These are phyloP conservation scores for Quercus bicolor DNA, from an alignment of 306 rosid species.

Conservation along the genomic window DNA sequence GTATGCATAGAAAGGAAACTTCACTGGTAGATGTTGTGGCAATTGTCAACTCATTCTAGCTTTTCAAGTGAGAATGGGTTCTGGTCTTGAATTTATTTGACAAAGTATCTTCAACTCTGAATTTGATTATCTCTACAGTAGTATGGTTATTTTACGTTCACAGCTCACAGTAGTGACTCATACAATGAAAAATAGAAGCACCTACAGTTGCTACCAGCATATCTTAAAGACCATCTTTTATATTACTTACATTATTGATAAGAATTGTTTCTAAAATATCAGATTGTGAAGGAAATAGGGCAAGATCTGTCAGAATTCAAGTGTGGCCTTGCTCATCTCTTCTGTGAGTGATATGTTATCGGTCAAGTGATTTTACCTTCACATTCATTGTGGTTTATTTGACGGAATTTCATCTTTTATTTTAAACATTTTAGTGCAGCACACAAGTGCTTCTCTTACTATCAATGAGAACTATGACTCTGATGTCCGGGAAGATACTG, in stretches of 20 bases:
- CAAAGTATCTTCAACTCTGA: not conserved
- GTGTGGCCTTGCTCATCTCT: slow-evolving; percentile 93
- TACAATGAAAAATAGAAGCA: not conserved
- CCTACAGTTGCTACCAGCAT: not conserved
- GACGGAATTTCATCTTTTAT: slow-evolving; percentile 3
- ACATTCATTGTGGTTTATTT: not conserved
- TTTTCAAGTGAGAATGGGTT: not conserved
- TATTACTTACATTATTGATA: not conserved
- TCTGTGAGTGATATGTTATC: slow-evolving; percentile 43
- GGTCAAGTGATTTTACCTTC: not conserved
- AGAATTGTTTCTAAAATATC: slow-evolving; percentile 6
- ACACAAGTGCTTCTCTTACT: slow-evolving; percentile 95
- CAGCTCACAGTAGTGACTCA: not conserved
- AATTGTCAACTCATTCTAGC: not conserved
- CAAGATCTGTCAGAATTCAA: slow-evolving; percentile 80
- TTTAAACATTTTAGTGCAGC: slow-evolving; percentile 62
- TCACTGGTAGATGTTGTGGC: not conserved
- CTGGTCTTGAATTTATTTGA: not conserved
- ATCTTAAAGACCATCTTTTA: not conserved
- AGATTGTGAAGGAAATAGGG: slow-evolving; percentile 75
- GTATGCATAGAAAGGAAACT: not conserved
- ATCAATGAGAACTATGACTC: slow-evolving; percentile 93
- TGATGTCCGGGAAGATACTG: slow-evolving; percentile 84
- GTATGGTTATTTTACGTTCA: not conserved
- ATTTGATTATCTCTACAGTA: not conserved